These are phyloP conservation scores for Radiomyces spectabilis DNA, from an alignment of 192 early-diverging fungal genomes.

Conservation along the genomic window DNA sequence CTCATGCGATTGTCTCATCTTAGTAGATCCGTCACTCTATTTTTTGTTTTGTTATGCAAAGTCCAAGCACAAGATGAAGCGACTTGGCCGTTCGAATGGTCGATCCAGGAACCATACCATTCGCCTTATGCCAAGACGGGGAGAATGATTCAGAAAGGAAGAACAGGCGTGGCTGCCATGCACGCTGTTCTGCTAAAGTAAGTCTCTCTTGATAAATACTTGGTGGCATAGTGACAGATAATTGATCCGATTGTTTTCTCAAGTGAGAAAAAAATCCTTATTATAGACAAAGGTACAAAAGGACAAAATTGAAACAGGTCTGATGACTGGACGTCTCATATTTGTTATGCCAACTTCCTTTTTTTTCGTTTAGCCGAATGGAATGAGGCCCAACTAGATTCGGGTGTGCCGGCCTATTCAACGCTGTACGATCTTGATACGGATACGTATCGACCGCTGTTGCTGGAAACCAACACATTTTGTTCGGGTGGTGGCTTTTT, in stretches of 20 bases:
- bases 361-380: conserved; percentile 16
- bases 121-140: conserved; percentile 18
- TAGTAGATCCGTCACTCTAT: too few species aligned
- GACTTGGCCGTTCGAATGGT: too few species aligned
- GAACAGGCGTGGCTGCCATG: conserved; percentile 44
- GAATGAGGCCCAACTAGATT: conserved; percentile 27
- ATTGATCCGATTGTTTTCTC: conserved; percentile 18
- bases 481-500: conserved; percentile 49
- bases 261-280: conserved; percentile 41
- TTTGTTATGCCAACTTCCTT: background rate
- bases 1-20: too few species aligned
- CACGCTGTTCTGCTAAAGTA: conserved; percentile 32
- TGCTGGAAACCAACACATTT: conserved; percentile 43
- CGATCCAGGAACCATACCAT: background rate
- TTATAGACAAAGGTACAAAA: conserved; percentile 45
- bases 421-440: conserved; percentile 35
- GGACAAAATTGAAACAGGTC: background rate
- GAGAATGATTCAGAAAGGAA: conserved; percentile 31
- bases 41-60: too few species aligned
- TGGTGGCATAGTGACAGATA: background rate
- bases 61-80: too few species aligned
- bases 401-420: conserved; percentile 32
- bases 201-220: background rate
- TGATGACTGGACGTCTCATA: too few species aligned
- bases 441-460: conserved; percentile 32